phyloP scores from a whole-genome alignment of 805 yeast species.

The Hanseniaspora guilliermondii region DNA sequence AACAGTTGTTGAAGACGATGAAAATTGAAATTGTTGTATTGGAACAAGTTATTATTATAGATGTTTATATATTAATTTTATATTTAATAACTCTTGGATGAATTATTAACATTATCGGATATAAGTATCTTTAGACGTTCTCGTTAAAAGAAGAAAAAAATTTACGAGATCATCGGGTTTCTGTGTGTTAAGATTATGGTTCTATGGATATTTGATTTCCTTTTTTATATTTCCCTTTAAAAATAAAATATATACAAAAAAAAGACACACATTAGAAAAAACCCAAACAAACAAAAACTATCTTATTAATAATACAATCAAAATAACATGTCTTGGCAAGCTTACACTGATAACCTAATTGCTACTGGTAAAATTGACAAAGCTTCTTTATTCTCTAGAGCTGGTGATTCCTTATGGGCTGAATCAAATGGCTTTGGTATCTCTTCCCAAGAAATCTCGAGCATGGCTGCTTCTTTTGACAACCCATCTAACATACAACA shows the following conservation, averaged over 20 bases:
- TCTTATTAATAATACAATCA: neutral
- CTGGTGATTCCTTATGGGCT: constrained; percentile 95
- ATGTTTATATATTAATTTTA: too few species aligned
- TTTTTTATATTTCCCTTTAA: neutral
- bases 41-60: too few species aligned
- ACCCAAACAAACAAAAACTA: neutral
- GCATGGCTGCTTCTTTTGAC: constrained; percentile 65
- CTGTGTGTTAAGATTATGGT: too few species aligned
- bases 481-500: constrained; percentile 72
- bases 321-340: constrained; percentile 33
- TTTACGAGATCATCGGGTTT: too few species aligned
- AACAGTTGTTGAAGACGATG: constrained; percentile 39
- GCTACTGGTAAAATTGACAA: constrained; percentile 80
- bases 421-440: constrained; percentile 55
- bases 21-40: constrained; percentile 30
- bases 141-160: too few species aligned
- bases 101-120: too few species aligned
- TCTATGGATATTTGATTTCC: too few species aligned
- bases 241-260: too few species aligned
- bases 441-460: constrained; percentile 56
- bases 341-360: constrained; percentile 87
- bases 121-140: neutral
- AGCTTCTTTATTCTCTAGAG: constrained; percentile 86
- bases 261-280: neutral
- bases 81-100: too few species aligned